Evolutionary conservation across 2,329 filamentous ascomycete species (phyloP).

Genomic region (Sarocladiaceae sp.): DNA sequence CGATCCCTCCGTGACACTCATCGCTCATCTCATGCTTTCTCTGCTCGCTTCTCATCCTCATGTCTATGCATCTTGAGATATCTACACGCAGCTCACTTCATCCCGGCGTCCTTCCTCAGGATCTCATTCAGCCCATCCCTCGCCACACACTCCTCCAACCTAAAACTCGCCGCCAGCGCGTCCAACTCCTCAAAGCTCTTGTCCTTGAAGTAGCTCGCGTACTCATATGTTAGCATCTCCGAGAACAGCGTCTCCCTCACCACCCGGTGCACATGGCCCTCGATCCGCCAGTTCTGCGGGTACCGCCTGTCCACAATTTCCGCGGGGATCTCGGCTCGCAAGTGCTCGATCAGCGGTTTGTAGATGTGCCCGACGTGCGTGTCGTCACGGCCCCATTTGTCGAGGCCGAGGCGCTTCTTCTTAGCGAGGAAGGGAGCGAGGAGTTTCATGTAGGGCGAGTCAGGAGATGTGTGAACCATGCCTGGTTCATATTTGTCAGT

Average conservation of each 20-base stretch:
- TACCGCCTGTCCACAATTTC: conserved; percentile 7
- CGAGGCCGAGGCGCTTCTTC: conserved; percentile 45
- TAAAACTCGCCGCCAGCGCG: conserved; percentile 42
- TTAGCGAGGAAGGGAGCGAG: conserved; percentile 47
- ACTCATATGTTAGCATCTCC: conserved; percentile 6
- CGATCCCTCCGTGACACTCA: too few relatives aligned
- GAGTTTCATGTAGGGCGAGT: conserved; percentile 41
- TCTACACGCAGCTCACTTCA: not conserved
- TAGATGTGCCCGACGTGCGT: conserved; percentile 15
- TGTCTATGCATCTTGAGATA: not conserved
- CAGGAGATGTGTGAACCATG: conserved; percentile 41
- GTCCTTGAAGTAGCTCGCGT: conserved; percentile 43
- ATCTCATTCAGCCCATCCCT: conserved; percentile 44
- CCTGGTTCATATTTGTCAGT: conserved; percentile 38
- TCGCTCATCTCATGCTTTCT: not conserved
- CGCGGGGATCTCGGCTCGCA: conserved; percentile 2
- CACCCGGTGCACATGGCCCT: conserved; percentile 8
- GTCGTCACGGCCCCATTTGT: conserved; percentile 43
- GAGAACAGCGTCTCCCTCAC: conserved; percentile 8
- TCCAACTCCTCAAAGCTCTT: conserved; percentile 47
- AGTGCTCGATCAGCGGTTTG: conserved; percentile 8
- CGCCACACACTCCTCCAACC: conserved; percentile 46
- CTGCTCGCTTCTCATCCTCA: not conserved
- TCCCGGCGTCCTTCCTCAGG: conserved; percentile 22
- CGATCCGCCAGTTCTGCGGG: conserved; percentile 5